These are phyloP conservation scores for Stenogyne calaminthoides DNA, from an alignment of 305 asterid genomes.

Conservation along the genomic window DNA sequence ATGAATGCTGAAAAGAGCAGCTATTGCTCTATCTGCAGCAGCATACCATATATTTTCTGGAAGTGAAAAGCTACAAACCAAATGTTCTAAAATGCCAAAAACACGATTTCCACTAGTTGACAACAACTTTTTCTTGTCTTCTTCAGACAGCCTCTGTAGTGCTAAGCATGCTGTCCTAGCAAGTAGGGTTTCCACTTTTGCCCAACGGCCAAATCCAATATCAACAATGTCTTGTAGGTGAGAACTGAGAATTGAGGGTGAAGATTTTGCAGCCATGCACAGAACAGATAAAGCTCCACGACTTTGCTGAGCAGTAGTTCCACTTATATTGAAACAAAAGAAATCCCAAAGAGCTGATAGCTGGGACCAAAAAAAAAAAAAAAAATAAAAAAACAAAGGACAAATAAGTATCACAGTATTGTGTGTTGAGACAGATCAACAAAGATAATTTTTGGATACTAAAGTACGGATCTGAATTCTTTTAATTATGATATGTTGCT, in stretches of 20 bases:
- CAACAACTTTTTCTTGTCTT: constrained; percentile 76
- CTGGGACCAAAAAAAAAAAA: constrained; percentile 49
- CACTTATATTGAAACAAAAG: constrained; percentile 88
- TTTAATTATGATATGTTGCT: background rate
- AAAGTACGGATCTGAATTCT: background rate
- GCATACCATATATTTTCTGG: constrained; percentile 89
- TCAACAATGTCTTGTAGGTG: constrained; percentile 92
- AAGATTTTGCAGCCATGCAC: constrained; percentile 92
- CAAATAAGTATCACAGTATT: background rate
- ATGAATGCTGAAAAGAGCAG: constrained; percentile 76
- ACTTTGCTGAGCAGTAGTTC: constrained; percentile 92
- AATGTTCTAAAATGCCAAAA: constrained; percentile 69
- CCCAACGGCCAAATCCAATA: constrained; percentile 98
- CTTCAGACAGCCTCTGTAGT: constrained; percentile 83
- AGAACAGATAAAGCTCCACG: constrained; percentile 93
- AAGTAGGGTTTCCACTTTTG: constrained; percentile 88
- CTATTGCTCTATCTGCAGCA: constrained; percentile 85
- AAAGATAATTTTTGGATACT: constrained; percentile 9
- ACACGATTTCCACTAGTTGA: constrained; percentile 71
- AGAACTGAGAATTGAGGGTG: constrained; percentile 75
- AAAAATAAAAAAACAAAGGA: constrained; percentile 29
- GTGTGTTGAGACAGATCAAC: constrained; percentile 5
- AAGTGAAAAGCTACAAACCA: constrained; percentile 65
- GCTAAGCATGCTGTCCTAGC: constrained; percentile 93
- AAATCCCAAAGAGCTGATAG: constrained; percentile 94